phyloP scores from a whole-genome alignment of 2,329 filamentous ascomycete species.

The Aspergillus pseudoviridinutans region DNA sequence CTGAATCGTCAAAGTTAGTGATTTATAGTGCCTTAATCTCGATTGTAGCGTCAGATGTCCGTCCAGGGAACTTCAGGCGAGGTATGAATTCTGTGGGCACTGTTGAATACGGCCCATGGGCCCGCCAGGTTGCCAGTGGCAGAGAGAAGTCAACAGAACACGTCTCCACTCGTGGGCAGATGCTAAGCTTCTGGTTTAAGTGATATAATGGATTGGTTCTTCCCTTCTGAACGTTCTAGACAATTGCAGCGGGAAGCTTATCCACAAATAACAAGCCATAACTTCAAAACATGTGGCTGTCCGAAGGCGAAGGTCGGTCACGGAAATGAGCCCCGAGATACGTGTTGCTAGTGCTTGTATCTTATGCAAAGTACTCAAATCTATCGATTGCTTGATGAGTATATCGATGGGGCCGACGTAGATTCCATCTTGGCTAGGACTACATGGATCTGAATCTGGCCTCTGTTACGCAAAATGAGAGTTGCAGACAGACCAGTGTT shows the following conservation, averaged over 20 bases:
- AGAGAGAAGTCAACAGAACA: not conserved
- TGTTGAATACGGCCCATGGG: not conserved
- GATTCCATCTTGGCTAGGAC: not conserved
- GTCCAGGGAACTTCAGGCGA: not conserved
- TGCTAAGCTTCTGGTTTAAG: not conserved
- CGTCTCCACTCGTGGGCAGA: not conserved
- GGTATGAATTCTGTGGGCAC: not conserved
- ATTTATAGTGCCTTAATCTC: no score
- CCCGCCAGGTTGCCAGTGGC: not conserved
- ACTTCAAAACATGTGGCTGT: not conserved
- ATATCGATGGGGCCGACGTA: not conserved
- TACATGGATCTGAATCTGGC: not conserved
- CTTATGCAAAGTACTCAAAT: not conserved
- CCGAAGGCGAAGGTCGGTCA: not conserved
- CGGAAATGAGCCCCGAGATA: not conserved
- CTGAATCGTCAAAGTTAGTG: no score
- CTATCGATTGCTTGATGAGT: not conserved
- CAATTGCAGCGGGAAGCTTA: not conserved
- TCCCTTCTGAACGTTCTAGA: not conserved
- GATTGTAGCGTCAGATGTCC: no score
- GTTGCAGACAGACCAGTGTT: not conserved
- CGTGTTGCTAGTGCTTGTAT: not conserved
- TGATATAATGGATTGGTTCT: not conserved
- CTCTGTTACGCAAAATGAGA: not conserved
- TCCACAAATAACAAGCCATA: not conserved